Base-by-base conservation (phyloP, 106 monocot species). In the Platanthera guangdongensis region DNA sequence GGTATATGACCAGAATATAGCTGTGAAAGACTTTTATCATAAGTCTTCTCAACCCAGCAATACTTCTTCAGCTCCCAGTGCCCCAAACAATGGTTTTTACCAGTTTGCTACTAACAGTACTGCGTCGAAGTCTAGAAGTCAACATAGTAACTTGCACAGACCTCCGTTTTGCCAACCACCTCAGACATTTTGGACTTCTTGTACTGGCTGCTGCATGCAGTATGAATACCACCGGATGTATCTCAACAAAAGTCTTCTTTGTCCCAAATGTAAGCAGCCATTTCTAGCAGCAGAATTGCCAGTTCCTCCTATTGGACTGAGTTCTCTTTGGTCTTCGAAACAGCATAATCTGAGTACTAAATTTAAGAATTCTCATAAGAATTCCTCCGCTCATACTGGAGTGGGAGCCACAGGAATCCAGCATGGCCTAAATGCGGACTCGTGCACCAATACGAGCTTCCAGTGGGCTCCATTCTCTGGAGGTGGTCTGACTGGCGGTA, bases 181-280 rank as follows among this genome's bases (percentile, higher is more conserved):
- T 32, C 64, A 75, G 63, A 78, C 89, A 59, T 92, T 92, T 60
- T 92, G 92, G 92, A 92, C 92, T 0, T 87, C 85, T 48, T 92
- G 92, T 79, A 80, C 81, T 50, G 77, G 53, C 8, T 53, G 53
- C 14, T 53, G 53, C 53, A 53, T 53, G 53, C 53, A 53, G 14
- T 53, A 53, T 53, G 53, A 53, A 53, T 53, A 53, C 72, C 78
- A 85, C 68, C 75, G 87, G 51, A 50, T 92, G 21, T 92, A 87
- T 68, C 83, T 92, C 28, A 92, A 92, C 71, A 83, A 86, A 82
- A 89, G 83, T 49, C 87, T 92, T 51, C 75, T 92, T 22, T 92
- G 92, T 69, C 92, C 89, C 19, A 90, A 87, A 47, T 92, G 92
- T 28, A 83, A 85, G 15, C 80, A 86, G 28, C 85, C 92, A 0